Percentiles rank a stretch among this genome's conserved stretches.
Conservation (phyloP, 495 filamentous ascomycete genomes). For the Xylaria acuta region DNA sequence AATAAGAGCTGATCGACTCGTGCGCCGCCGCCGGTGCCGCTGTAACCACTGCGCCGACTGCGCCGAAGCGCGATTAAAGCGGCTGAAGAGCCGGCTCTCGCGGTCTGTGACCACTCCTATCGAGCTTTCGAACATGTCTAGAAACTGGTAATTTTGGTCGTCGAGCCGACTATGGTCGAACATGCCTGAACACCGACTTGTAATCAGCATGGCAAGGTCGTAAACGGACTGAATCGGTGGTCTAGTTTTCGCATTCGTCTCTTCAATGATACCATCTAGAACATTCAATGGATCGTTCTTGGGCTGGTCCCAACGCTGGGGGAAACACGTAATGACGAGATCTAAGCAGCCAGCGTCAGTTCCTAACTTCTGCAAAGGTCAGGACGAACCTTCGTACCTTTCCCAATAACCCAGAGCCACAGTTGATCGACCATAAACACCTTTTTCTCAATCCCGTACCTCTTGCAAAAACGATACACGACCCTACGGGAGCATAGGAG, state of each 20-base stretch:
- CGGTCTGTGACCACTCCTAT: conserved; percentile 69
- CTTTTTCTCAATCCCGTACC: conserved; percentile 60
- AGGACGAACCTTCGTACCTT: conserved; percentile 37
- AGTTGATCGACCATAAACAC: conserved; percentile 80
- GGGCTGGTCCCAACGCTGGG: conserved; percentile 72
- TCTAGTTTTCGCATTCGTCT: conserved; percentile 72
- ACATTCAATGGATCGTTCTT: conserved; percentile 74
- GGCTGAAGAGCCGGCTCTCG: conserved; percentile 68
- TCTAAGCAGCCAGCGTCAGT: conserved; percentile 38
- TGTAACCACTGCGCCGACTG: conserved; percentile 68
- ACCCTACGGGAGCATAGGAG: conserved; percentile 41
- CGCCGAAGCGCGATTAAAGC: conserved; percentile 67
- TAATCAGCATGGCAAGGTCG: conserved; percentile 71
- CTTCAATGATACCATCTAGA: conserved; percentile 71
- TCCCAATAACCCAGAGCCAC: conserved; percentile 73
- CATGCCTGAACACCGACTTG: conserved; percentile 66
- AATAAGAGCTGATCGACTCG: conserved; percentile 8
- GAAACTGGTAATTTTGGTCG: conserved; percentile 69
- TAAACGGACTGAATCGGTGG: conserved; percentile 68
- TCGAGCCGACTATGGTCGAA: conserved; percentile 69
- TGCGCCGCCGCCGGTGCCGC: conserved; percentile 59
- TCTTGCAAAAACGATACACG: conserved; percentile 67
- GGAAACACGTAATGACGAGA: conserved; percentile 70
- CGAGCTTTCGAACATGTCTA: conserved; percentile 75
- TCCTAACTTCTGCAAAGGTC: not conserved